Evolutionary conservation across 345 rosid species (phyloP), one percentile per base, ranked within the genome.

Genomic region (Eucalyptus cloeziana): DNA sequence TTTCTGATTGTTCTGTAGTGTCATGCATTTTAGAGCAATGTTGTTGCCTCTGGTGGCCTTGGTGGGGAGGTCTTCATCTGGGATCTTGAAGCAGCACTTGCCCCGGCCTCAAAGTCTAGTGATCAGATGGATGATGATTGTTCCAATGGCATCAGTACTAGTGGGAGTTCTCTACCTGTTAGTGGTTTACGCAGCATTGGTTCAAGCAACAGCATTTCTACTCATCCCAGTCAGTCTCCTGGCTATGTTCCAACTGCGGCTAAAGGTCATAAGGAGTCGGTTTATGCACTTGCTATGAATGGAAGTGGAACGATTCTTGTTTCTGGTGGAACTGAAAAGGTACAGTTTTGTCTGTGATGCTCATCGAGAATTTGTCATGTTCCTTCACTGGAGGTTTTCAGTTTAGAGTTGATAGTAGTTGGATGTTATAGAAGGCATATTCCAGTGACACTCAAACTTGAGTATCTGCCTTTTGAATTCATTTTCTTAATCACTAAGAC

Each of bases 241-340:
- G 97, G 99, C 83, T 95, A 95, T 91, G 92, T 94, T 45, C 99
- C 99, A 33, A 90, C 94, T 60, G 89, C 96, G 93, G 99, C 96
- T 87, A 98, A 98, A 94, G 99, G 99, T 90, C 99, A 98, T 90
- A 98, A 98, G 93, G 99, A 98, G 94, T 98, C 99, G 5, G 99
- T 97, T 90, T 98, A 98, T 93, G 99, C 99, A 69, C 93, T 98
- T 94, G 98, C 98, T 86, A 96, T 97, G 99, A 98, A 96, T 94
- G 97, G 95, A 91, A 94, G 94, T 87, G 99, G 98, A 89, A 91
- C 95, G 64, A 91, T 95, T 94, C 99, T 98, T 89, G 99, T 98
- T 86, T 98, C 99, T 89, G 99, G 99, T 92, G 99, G 99, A 89
- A 98, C 99, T 40, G 99, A 98, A 94, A 97, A 97, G 99, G 99